A percentile compares a stretch with the other conserved stretches of the same genome.
Evolutionary conservation across 257 asterid species (phyloP).

Genomic region (Penstemon newberryi): DNA sequence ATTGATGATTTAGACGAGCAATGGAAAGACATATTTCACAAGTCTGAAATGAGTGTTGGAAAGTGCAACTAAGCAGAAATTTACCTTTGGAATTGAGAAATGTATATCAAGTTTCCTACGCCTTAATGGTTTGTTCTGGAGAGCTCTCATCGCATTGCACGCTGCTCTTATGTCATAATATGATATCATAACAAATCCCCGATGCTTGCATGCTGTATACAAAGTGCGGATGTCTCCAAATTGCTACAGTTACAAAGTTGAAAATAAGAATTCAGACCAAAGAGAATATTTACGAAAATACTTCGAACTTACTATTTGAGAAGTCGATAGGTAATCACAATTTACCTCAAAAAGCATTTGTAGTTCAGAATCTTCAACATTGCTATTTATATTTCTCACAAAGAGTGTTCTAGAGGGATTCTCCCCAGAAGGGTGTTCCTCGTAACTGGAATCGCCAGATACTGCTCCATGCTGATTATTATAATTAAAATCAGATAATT

Average conservation of each 20-base stretch:
- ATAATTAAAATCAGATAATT: conserved; percentile 42
- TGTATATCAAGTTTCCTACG: conserved; percentile 85
- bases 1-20: neutral
- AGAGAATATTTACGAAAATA: neutral
- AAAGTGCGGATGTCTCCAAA: conserved; percentile 53
- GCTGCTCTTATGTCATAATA: conserved; percentile 63
- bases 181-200: conserved; percentile 61
- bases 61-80: conserved; percentile 18
- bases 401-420: conserved; percentile 74
- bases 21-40: neutral
- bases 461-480: conserved; percentile 41
- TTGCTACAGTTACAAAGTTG: conserved; percentile 48
- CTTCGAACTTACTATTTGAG: conserved; percentile 18
- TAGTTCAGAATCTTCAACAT: conserved; percentile 83
- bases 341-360: conserved; percentile 78
- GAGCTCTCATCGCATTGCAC: conserved; percentile 55
- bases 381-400: conserved; percentile 89
- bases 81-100: conserved; percentile 92
- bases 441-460: conserved; percentile 22
- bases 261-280: conserved; percentile 20
- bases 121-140: conserved; percentile 48
- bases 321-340: conserved; percentile 22
- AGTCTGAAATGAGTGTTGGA: neutral
- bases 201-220: conserved; percentile 58
- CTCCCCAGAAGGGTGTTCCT: too few species aligned